phyloP scores from a whole-genome alignment of 305 asterid species.

The Solanum hybrid region DNA sequence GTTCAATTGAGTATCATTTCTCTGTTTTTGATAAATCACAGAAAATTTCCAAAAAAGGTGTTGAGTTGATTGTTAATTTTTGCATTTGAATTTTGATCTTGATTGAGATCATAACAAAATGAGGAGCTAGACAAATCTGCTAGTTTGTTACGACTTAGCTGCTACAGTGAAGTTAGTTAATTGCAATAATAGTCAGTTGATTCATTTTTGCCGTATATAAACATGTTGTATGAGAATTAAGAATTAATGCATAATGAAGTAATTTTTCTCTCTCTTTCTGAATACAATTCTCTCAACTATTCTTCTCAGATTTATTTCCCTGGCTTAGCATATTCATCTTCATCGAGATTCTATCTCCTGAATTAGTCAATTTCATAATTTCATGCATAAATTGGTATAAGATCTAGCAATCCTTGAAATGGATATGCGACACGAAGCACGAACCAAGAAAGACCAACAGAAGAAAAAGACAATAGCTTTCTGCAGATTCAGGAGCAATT shows the following conservation, averaged over 20 bases:
- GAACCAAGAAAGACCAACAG: not conserved
- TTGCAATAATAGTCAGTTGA: no score
- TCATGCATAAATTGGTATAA: not conserved
- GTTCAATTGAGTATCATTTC: no score
- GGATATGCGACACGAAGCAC: not conserved
- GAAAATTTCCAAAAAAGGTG: no score
- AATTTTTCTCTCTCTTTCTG: not conserved
- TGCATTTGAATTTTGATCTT: no score
- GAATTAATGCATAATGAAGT: not conserved
- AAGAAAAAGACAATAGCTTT: no score
- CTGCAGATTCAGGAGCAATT: no score
- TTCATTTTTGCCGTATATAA: not conserved
- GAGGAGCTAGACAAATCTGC: not conserved
- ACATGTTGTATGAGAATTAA: not conserved
- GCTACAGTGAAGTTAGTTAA: not conserved
- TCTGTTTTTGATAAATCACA: no score
- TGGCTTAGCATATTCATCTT: not conserved
- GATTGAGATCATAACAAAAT: no score
- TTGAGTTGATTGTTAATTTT: no score
- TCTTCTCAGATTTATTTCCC: not conserved
- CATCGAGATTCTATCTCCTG: not conserved
- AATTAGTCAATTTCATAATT: not conserved
- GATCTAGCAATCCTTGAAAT: not conserved
- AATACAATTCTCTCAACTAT: not conserved
- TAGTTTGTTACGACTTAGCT: no score